A percentile compares a stretch with the other conserved stretches of the same genome.
These are phyloP conservation scores for Tephrocybe rancida DNA, from an alignment of 768 basidiomycete genomes.

Conservation along the genomic window DNA sequence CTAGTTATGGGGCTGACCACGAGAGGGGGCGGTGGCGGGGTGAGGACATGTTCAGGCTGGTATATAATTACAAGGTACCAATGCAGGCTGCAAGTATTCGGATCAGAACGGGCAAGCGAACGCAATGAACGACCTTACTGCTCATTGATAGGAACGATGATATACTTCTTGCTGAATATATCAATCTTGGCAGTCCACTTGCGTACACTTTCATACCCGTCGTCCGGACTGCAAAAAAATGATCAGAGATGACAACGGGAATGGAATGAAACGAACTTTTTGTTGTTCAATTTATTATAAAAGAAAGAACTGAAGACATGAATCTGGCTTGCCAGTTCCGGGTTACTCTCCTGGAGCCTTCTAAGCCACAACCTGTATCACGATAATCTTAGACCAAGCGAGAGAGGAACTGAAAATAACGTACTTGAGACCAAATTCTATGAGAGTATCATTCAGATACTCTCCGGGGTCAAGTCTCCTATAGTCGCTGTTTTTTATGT, in stretches of 20 bases:
- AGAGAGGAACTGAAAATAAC: slow-evolving; percentile 21
- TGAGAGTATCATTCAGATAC: slow-evolving; percentile 94
- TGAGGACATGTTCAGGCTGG: slow-evolving; percentile 68
- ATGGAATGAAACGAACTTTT: slow-evolving; percentile 43
- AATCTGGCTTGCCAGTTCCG: slow-evolving; percentile 68
- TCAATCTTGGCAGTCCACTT: slow-evolving; percentile 95
- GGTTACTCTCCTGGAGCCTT: slow-evolving; percentile 53
- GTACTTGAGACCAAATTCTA: slow-evolving; percentile 94
- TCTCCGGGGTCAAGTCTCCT: slow-evolving; percentile 75
- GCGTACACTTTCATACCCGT: slow-evolving; percentile 81
- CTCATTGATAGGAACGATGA: slow-evolving; percentile 97
- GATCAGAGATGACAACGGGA: slow-evolving; percentile 4
- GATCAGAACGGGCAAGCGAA: neutral
- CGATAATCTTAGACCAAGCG: neutral
- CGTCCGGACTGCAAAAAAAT: slow-evolving; percentile 41
- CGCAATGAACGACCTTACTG: slow-evolving; percentile 54
- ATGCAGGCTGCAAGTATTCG: slow-evolving; percentile 62
- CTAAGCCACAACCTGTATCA: slow-evolving; percentile 67
- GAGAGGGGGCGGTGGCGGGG: slow-evolving; percentile 33
- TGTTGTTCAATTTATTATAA: slow-evolving; percentile 88
- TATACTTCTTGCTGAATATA: slow-evolving; percentile 88
- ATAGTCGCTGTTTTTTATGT: slow-evolving; percentile 79
- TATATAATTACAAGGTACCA: slow-evolving; percentile 98
- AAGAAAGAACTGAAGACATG: slow-evolving; percentile 98
- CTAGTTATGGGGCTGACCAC: slow-evolving; percentile 13